Base-by-base conservation (phyloP, 176 grass and related monocot genomes). In the Oryza nivara region DNA sequence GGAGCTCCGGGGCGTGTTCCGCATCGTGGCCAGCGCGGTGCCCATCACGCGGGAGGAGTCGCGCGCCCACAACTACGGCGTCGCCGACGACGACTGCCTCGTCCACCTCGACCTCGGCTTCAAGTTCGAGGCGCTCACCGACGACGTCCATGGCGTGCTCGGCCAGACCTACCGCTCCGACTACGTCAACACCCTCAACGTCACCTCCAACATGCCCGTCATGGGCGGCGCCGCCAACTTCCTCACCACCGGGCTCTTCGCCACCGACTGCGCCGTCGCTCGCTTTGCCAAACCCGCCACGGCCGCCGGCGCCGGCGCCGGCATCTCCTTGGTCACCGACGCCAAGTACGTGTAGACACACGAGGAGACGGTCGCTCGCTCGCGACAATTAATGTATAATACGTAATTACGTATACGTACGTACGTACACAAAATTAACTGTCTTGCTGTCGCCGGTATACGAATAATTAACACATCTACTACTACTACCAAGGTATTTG, bases 41-140 rank as follows among this genome's bases (percentile, higher is more conserved):
- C 88, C 88, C 72, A 72, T 89, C 88, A 89, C 83, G 11, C 3
- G 7, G 3, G 78, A 81, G 66, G 88, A 89, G 16, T 89, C 83
- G 0, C 35, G 54, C 0, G 6, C 46, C 16, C 88, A 89, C 88
- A 17, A 0, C 32, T 89, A 89, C 44, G 88, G 88, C 44, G 72
- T 82, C 65, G 43, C 51, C 11, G 78, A 14, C 43, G 88, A 22
- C 22, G 83, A 89, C 65, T 44, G 72, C 88, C 77, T 89, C 43
- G 88, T 36, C 9, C 88, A 89, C 72, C 88, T 89, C 23, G 88
- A 89, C 66, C 88, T 89, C 2, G 88, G 88, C 0, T 89, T 89
- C 78, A 85, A 85, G 83, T 89, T 89, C 78, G 25, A 82, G 6
- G 66, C 35, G 2, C 83, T 89, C 65, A 65, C 82, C 20, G 87